phyloP scores from a whole-genome alignment of 1,284 basidiomycete species.

The Salmacisia buchloeana region DNA sequence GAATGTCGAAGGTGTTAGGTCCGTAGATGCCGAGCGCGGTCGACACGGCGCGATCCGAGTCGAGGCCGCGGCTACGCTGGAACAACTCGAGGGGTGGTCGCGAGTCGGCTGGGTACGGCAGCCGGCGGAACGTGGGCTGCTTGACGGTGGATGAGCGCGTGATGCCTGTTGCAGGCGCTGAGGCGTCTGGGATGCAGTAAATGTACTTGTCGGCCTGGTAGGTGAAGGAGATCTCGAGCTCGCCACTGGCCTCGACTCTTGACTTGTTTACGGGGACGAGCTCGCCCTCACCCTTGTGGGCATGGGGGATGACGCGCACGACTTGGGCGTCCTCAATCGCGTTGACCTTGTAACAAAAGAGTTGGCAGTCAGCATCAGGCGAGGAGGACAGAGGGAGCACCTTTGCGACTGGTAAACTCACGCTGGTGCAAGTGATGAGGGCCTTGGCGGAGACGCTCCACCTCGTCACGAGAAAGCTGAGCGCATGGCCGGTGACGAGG shows the following conservation, averaged over 20 bases:
- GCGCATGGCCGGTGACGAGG: slow-evolving; percentile 78
- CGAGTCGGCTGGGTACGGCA: slow-evolving; percentile 81
- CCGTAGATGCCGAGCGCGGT: slow-evolving; percentile 41
- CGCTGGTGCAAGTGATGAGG: slow-evolving; percentile 62
- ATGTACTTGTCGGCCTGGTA: slow-evolving; percentile 96
- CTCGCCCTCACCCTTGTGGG: slow-evolving; percentile 83
- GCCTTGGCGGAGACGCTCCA: slow-evolving; percentile 81
- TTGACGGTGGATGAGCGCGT: slow-evolving; percentile 43
- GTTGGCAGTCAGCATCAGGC: slow-evolving; percentile 17
- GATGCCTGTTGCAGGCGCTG: slow-evolving; percentile 38
- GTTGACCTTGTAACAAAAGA: slow-evolving; percentile 53
- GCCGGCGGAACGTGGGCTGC: slow-evolving; percentile 68
- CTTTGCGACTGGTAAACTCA: slow-evolving; percentile 48
- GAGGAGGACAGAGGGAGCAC: slow-evolving; percentile 15
- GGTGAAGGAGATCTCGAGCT: slow-evolving; percentile 72
- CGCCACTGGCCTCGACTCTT: slow-evolving; percentile 31
- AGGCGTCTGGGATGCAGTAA: slow-evolving; percentile 56
- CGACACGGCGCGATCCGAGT: slow-evolving; percentile 37
- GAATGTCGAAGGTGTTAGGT: slow-evolving; percentile 46
- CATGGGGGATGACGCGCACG: slow-evolving; percentile 75
- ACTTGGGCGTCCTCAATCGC: slow-evolving; percentile 70
- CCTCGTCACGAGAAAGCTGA: slow-evolving; percentile 83
- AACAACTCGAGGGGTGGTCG: slow-evolving; percentile 69
- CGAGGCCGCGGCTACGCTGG: slow-evolving; percentile 58
- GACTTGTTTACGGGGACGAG: slow-evolving; percentile 70